Base-by-base conservation (phyloP, 1,284 basidiomycete genomes). In the Mycosarcoma maydis region DNA sequence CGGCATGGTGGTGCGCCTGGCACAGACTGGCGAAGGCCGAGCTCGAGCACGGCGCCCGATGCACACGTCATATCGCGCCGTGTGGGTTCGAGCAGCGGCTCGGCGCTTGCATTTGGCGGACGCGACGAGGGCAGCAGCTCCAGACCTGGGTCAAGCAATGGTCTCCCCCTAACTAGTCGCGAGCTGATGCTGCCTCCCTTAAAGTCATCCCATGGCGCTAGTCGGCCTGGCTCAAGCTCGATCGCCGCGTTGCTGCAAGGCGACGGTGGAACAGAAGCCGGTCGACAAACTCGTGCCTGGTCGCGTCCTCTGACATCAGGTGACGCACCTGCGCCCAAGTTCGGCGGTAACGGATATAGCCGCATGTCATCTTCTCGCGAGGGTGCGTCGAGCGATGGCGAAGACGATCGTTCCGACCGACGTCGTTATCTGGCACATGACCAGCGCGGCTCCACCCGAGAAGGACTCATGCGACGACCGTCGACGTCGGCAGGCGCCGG, bases 401-500 rank as follows among this genome's bases (percentile, higher is more conserved):
- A 67, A 22, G 61, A 55, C 9, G 52, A 57, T 26, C n/a, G 13
- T 10, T 39, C 44, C 6, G 67, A 61, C 4, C 67, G 67, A 14
- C 44, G 67, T 14, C 53, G 49, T 19, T 57, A 52, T 14, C 30
- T 69, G 24, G 40, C 37, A 13, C 23, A 56, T 16, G 55, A 55
- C 4, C 44, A 39, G 6, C 44, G 42, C n/a, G 53, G 36, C 14
- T 46, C 67, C 9, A 43, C 53, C 14, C 30, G 52, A 3, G 56
- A 59, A 10, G 57, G 42, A 10, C 50, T 65, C 23, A 37, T 37
- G 44, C 45, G 61, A 27, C 38, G 67, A 14, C 67, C 67, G 14
- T 70, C 60, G n/a, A 70, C 67, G 6, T 65, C 60, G 8, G 67
- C 67, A 17, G 67, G 67, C 27, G 67, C 60, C 1, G 61, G 56